These are phyloP conservation scores for Phoma sp. DNA, from an alignment of 2,329 filamentous ascomycete species.

Conservation along the genomic window DNA sequence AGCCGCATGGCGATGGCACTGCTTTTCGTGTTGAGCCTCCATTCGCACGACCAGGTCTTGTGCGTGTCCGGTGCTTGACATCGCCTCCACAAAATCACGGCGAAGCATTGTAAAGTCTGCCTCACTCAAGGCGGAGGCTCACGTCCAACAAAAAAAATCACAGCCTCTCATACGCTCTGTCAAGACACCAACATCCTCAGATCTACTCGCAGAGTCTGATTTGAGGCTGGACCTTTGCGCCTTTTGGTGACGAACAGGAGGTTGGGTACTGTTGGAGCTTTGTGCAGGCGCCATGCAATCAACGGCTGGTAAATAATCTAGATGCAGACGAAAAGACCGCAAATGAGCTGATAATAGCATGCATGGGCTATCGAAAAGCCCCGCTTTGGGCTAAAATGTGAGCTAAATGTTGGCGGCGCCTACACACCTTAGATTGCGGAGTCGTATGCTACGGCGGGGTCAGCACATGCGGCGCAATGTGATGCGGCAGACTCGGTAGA, in stretches of 20 bases:
- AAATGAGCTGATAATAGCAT: slow-evolving; percentile 38
- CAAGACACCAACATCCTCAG: slow-evolving; percentile 1
- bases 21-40: slow-evolving; percentile 37
- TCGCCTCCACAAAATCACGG: slow-evolving; percentile 27
- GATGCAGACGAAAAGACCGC: slow-evolving; percentile 29
- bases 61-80: slow-evolving; percentile 23
- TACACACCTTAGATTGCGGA: slow-evolving; percentile 21
- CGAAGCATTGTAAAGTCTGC: slow-evolving; percentile 18
- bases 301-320: slow-evolving; percentile 37
- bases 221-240: slow-evolving; percentile 20
- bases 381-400: slow-evolving; percentile 39
- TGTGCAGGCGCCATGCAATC: slow-evolving; percentile 30
- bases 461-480: slow-evolving; percentile 5
- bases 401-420: slow-evolving; percentile 38
- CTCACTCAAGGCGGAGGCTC: slow-evolving; percentile 12
- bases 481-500: slow-evolving; percentile 2
- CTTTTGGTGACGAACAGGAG: slow-evolving; percentile 19
- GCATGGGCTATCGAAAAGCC: slow-evolving; percentile 34
- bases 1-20: slow-evolving; percentile 40
- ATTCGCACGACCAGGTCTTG: slow-evolving; percentile 32
- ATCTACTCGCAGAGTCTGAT: slow-evolving; percentile 11
- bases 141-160: not conserved
- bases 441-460: slow-evolving; percentile 7
- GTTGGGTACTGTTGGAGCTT: slow-evolving; percentile 24
- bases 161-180: slow-evolving; percentile 1